Evolutionary conservation across 805 yeast genomes (phyloP).

Genomic region (Komagataella pseudopastoris): DNA sequence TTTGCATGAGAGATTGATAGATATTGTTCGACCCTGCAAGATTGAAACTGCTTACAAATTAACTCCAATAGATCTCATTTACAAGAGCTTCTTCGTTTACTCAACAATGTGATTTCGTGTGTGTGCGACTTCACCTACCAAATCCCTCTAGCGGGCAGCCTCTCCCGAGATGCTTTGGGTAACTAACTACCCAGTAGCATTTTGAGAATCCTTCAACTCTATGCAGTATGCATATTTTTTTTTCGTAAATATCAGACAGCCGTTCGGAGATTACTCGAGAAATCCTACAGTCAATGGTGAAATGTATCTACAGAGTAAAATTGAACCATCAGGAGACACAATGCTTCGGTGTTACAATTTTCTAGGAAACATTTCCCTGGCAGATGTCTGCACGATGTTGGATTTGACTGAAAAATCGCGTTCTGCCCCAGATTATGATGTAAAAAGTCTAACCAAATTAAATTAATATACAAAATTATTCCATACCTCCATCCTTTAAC

Average conservation of each 20-base stretch:
- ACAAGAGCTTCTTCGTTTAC: not conserved
- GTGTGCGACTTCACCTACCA: no score
- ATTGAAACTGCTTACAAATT: no score
- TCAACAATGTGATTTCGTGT: no score
- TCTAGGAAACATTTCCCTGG: no score
- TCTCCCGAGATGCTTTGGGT: not conserved
- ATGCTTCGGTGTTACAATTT: no score
- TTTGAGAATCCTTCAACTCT: not conserved
- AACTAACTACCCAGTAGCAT: not conserved
- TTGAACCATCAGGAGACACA: no score
- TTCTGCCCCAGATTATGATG: not conserved
- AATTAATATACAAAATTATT: no score
- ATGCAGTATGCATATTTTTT: not conserved
- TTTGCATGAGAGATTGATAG: not conserved
- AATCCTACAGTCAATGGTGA: not conserved
- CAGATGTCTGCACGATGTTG: not conserved
- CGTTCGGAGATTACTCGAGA: not conserved
- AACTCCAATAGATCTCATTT: no score
- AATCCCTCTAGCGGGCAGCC: not conserved
- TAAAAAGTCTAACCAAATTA: not conserved
- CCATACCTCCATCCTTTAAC: no score
- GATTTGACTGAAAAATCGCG: not conserved
- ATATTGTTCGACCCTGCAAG: no score
- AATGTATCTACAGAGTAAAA: not conserved
- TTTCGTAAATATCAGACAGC: not conserved